Conservation (phyloP, 768 basidiomycete species). For the Imleria badia region DNA sequence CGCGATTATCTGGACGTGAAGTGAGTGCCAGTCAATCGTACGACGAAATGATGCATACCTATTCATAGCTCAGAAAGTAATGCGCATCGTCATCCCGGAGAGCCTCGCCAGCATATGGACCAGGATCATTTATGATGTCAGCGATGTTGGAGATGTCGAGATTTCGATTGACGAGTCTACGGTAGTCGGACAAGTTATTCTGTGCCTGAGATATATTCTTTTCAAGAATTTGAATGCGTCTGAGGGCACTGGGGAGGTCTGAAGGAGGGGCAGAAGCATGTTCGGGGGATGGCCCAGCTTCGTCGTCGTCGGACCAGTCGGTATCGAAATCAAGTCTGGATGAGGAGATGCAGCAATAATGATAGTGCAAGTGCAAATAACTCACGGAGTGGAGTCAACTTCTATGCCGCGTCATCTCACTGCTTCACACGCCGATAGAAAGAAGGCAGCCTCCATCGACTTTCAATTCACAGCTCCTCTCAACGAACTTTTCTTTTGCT, state of each 20-base stretch:
- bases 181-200: constrained; percentile 63
- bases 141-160: constrained; percentile 47
- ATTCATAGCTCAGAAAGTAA: constrained; percentile 89
- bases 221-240: constrained; percentile 59
- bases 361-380: constrained; percentile 1
- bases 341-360: background rate
- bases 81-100: constrained; percentile 85
- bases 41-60: constrained; percentile 48
- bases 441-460: too few species aligned
- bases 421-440: too few species aligned
- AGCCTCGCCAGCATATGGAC: constrained; percentile 22
- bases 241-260: constrained; percentile 35
- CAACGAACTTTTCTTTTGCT: too few species aligned
- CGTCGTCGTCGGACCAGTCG: constrained; percentile 69
- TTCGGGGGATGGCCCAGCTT: background rate
- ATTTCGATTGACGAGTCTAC: constrained; percentile 51
- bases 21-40: too few species aligned
- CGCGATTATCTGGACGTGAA: constrained; percentile 73
- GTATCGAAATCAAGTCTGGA: constrained; percentile 60
- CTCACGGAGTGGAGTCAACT: constrained; percentile 86
- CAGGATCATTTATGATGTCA: constrained; percentile 42
- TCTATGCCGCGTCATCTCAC: too few species aligned
- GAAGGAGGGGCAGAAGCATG: constrained; percentile 15
- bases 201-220: constrained; percentile 58
- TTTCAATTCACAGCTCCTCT: too few species aligned